Evolutionary conservation across 2,329 filamentous ascomycete species (phyloP).

Genomic region (Cladorrhinum sp.): DNA sequence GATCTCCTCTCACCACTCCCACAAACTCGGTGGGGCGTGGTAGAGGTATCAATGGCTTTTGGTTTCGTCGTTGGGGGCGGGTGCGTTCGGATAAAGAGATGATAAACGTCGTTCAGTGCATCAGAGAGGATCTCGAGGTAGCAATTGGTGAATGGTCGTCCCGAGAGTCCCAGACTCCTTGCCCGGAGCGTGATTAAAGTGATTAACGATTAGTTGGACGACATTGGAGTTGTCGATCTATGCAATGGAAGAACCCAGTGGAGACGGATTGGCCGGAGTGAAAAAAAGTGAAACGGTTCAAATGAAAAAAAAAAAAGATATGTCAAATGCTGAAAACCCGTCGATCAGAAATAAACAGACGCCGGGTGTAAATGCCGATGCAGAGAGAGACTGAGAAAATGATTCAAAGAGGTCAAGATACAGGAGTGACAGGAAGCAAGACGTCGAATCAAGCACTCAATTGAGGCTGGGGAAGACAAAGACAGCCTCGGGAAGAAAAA

Average conservation of each 20-base stretch:
- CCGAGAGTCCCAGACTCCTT: slow-evolving; percentile 28
- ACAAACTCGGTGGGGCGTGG: slow-evolving; percentile 19
- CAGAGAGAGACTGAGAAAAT: neutral
- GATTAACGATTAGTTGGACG: slow-evolving; percentile 31
- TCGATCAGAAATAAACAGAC: neutral
- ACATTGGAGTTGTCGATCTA: slow-evolving; percentile 17
- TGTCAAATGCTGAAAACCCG: slow-evolving; percentile 1
- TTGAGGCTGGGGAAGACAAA: neutral
- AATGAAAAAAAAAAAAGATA: neutral
- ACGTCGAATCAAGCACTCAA: neutral
- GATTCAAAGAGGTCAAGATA: neutral
- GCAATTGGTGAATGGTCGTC: slow-evolving; percentile 11
- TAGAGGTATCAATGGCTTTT: slow-evolving; percentile 12
- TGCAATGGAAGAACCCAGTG: slow-evolving; percentile 3
- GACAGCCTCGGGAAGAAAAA: slow-evolving; percentile 6
- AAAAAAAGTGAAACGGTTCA: slow-evolving; percentile 6
- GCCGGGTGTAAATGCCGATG: neutral
- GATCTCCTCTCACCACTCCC: slow-evolving; percentile 24
- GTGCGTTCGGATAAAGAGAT: neutral
- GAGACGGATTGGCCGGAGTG: slow-evolving; percentile 1
- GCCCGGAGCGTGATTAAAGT: slow-evolving; percentile 26
- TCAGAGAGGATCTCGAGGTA: slow-evolving; percentile 7
- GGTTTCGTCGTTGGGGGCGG: neutral
- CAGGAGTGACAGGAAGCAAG: neutral
- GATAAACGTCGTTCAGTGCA: slow-evolving; percentile 14